Evolutionary conservation across 192 early-diverging fungal species (phyloP).

Genomic region (Podila epicladia): DNA sequence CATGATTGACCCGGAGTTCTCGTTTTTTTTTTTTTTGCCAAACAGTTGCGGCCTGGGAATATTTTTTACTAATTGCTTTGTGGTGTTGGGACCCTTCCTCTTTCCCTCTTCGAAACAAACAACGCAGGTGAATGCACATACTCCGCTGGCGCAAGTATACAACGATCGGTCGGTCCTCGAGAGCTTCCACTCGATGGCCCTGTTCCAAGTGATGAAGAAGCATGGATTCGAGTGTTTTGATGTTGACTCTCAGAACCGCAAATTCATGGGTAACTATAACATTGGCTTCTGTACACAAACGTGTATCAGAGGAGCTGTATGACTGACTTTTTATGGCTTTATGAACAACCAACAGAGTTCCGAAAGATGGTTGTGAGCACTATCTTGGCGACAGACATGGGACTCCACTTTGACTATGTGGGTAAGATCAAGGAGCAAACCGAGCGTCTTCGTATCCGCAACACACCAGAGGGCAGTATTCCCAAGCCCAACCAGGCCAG

Average conservation of each 20-base stretch:
- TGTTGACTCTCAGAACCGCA: slow-evolving; percentile 44
- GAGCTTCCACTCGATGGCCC: slow-evolving; percentile 87
- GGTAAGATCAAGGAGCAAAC: slow-evolving; percentile 72
- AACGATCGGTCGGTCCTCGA: slow-evolving; percentile 95
- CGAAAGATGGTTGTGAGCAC: slow-evolving; percentile 74
- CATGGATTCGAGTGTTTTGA: slow-evolving; percentile 62
- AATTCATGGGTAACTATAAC: slow-evolving; percentile 43
- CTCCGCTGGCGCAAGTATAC: slow-evolving; percentile 90
- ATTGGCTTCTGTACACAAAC: neutral
- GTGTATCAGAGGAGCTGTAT: neutral
- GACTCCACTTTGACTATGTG: slow-evolving; percentile 81
- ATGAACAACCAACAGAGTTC: slow-evolving; percentile 64
- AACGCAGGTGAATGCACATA: slow-evolving; percentile 68
- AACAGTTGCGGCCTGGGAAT: neutral
- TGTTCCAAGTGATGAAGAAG: slow-evolving; percentile 73
- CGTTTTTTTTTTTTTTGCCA: neutral
- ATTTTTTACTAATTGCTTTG: slow-evolving; percentile 1
- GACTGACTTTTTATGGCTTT: neutral
- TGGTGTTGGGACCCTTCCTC: neutral
- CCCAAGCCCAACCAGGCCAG: slow-evolving; percentile 53
- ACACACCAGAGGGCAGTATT: slow-evolving; percentile 48
- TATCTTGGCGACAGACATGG: slow-evolving; percentile 86
- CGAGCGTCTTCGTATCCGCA: slow-evolving; percentile 56
- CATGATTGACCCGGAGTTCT: slow-evolving; percentile 2
- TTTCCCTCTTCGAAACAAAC: neutral